phyloP scores from a whole-genome alignment of 805 yeast genomes.

The Pichia ethanolica region DNA sequence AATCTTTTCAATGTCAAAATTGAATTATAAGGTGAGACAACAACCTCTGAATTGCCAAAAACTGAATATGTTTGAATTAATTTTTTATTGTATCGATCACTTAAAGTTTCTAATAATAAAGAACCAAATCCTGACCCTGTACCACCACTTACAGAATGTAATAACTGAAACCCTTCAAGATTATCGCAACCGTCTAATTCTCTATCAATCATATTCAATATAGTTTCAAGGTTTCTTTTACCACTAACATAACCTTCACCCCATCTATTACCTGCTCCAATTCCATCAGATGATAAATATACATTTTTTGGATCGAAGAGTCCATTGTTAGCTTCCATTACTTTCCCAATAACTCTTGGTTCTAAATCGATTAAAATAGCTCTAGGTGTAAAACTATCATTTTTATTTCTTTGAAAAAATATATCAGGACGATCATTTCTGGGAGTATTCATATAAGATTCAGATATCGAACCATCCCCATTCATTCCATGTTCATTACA shows the following conservation, averaged over 20 bases:
- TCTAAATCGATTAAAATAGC: conserved; percentile 82
- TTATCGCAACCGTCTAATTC: conserved; percentile 89
- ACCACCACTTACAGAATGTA: conserved; percentile 97
- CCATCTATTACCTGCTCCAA: conserved; percentile 97
- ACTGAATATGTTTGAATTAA: conserved; percentile 79
- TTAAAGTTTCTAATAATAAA: conserved; percentile 57
- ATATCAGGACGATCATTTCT: conserved; percentile 73
- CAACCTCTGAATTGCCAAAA: conserved; percentile 90
- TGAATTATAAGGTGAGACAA: conserved; percentile 94
- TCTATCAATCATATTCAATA: conserved; percentile 76
- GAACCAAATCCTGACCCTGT: conserved; percentile 93
- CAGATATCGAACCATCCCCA: conserved; percentile 26
- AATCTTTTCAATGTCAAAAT: conserved; percentile 74
- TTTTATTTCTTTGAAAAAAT: conserved; percentile 70
- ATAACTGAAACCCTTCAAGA: conserved; percentile 79
- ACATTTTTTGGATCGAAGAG: conserved; percentile 80
- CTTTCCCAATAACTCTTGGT: conserved; percentile 75
- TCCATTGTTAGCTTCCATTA: conserved; percentile 25
- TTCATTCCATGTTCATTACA: conserved; percentile 78
- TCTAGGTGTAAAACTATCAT: conserved; percentile 76
- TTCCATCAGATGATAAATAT: conserved; percentile 71
- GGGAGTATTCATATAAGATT: conserved; percentile 10
- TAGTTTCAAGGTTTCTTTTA: conserved; percentile 55
- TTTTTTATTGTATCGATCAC: conserved; percentile 79
- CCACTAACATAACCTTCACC: conserved; percentile 83